Conservation (phyloP, 1,284 basidiomycete species). For the Cystobasidium sp. region DNA sequence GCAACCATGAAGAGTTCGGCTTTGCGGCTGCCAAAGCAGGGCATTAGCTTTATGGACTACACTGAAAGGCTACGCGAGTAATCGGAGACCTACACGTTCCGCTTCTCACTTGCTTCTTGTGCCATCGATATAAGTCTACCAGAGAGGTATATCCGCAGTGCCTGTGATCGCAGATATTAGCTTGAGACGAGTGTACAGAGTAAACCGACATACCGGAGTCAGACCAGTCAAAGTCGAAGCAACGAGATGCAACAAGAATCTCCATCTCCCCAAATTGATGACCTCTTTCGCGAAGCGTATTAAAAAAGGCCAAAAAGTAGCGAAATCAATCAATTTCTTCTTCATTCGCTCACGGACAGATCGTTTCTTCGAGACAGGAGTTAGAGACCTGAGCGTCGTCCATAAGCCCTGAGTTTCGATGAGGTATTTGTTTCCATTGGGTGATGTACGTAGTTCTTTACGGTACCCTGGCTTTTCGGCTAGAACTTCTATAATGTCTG, state of each 20-base stretch:
- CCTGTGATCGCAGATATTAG: background rate
- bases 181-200: background rate
- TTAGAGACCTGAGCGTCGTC: slow-evolving; percentile 25
- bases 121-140: slow-evolving; percentile 28
- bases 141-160: slow-evolving; percentile 37
- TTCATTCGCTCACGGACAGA: background rate
- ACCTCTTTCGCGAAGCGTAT: slow-evolving; percentile 33
- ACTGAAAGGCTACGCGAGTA: background rate
- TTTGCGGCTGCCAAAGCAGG: slow-evolving; percentile 6
- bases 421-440: slow-evolving; percentile 23
- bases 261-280: slow-evolving; percentile 23
- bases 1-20: slow-evolving; percentile 19
- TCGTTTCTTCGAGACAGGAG: background rate
- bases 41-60: background rate
- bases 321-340: slow-evolving; percentile 29
- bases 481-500: slow-evolving; percentile 18
- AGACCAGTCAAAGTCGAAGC: slow-evolving; percentile 36
- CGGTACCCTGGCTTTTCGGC: slow-evolving; percentile 14
- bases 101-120: slow-evolving; percentile 23
- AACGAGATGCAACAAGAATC: slow-evolving; percentile 30
- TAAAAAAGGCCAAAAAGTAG: slow-evolving; percentile 37
- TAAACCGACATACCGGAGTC: slow-evolving; percentile 21
- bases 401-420: slow-evolving; percentile 36
- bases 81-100: slow-evolving; percentile 10
- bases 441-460: slow-evolving; percentile 22